These are phyloP conservation scores for Penicillium hordei DNA, from an alignment of 2,329 filamentous ascomycete genomes.

Conservation along the genomic window DNA sequence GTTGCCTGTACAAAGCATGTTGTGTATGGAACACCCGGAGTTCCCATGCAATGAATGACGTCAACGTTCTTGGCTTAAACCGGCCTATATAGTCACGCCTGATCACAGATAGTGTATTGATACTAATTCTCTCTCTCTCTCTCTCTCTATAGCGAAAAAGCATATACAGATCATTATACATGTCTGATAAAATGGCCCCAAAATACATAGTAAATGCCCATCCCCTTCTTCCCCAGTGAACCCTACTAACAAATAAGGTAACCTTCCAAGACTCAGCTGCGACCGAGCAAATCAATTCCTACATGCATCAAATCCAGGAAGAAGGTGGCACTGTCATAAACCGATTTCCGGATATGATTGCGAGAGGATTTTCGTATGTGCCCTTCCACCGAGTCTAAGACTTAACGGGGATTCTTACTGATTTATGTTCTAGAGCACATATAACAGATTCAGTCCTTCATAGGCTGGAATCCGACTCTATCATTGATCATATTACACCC, in stretches of 20 bases:
- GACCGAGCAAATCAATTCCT: slow-evolving; percentile 6
- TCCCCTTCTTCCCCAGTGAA: not conserved
- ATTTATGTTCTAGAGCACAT: not conserved
- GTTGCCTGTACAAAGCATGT: not conserved
- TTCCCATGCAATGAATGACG: not conserved
- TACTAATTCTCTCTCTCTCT: not conserved
- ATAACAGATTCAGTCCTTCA: not conserved
- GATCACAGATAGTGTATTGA: not conserved
- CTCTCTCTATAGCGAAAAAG: no score
- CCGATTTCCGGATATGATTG: slow-evolving; percentile 6
- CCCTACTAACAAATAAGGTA: not conserved
- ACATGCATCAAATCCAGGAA: not conserved
- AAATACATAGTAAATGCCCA: not conserved
- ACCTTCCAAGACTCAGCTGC: slow-evolving; percentile 7
- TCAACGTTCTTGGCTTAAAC: not conserved
- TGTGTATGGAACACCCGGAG: not conserved
- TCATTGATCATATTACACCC: not conserved
- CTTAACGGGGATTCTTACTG: not conserved
- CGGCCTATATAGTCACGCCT: not conserved
- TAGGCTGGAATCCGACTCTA: not conserved
- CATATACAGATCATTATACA: not conserved
- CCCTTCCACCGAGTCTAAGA: no score
- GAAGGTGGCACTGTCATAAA: not conserved
- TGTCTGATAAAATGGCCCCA: not conserved
- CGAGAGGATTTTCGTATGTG: slow-evolving; percentile 5